Evolutionary conservation across 2,329 filamentous ascomycete genomes (phyloP).

Genomic region (Boeremia lycopersici): DNA sequence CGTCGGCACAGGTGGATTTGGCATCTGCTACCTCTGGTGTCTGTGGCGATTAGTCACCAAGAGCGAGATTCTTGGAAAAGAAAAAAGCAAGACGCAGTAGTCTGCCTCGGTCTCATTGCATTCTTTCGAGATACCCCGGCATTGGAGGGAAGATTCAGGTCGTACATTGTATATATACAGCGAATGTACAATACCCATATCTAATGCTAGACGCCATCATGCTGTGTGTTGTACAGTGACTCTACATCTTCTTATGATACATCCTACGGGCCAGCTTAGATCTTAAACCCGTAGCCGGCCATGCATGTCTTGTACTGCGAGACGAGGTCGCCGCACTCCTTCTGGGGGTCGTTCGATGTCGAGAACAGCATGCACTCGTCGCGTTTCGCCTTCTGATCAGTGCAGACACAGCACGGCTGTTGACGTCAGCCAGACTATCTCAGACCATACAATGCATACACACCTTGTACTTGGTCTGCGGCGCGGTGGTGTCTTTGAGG

Average conservation of each 20-base stretch:
- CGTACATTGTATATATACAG: constrained; percentile 29
- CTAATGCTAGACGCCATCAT: constrained; percentile 40
- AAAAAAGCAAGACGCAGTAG: constrained; percentile 50
- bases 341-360: constrained; percentile 77
- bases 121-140: constrained; percentile 9
- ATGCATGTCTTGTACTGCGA: constrained; percentile 90
- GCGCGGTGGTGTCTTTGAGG: constrained; percentile 49
- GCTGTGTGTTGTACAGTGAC: constrained; percentile 39
- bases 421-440: not conserved
- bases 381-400: constrained; percentile 86
- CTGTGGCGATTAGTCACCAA: constrained; percentile 69
- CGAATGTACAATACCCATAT: constrained; percentile 15
- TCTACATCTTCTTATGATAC: constrained; percentile 14
- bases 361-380: constrained; percentile 99
- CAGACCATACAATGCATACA: not conserved
- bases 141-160: constrained; percentile 38
- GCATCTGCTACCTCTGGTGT: constrained; percentile 90
- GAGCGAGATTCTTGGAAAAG: constrained; percentile 55
- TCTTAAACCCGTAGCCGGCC: constrained; percentile 88
- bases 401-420: constrained; percentile 97
- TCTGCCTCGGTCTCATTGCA: not conserved
- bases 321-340: constrained; percentile 82
- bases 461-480: constrained; percentile 54
- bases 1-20: constrained; percentile 83
- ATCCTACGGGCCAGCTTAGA: constrained; percentile 28